Evolutionary conservation across 768 basidiomycete species (phyloP).

Genomic region (Auriscalpium microsporum): DNA sequence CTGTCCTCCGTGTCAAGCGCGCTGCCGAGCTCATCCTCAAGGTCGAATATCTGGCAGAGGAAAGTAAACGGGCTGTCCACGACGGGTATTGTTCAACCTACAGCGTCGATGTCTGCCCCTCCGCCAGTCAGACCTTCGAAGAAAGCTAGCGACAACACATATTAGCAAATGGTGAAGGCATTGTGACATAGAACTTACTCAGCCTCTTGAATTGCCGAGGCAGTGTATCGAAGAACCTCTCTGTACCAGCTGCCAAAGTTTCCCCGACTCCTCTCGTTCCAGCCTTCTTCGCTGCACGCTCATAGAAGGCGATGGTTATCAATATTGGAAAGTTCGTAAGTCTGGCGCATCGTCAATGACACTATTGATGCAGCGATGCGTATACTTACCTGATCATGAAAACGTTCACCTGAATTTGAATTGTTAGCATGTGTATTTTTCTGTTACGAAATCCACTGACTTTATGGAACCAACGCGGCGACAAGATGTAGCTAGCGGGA

Average conservation of each 20-base stretch:
- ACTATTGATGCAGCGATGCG: background rate
- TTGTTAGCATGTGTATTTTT: constrained; percentile 1
- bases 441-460: constrained; percentile 27
- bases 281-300: constrained; percentile 68
- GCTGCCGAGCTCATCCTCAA: constrained; percentile 57
- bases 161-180: background rate
- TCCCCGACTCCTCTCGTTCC: constrained; percentile 65
- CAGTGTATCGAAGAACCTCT: constrained; percentile 63
- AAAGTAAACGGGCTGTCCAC: background rate
- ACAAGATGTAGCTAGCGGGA: constrained; percentile 78
- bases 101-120: constrained; percentile 66
- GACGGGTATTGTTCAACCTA: constrained; percentile 26
- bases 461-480: constrained; percentile 97
- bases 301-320: constrained; percentile 73
- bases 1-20: constrained; percentile 46
- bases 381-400: constrained; percentile 66
- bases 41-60: constrained; percentile 58
- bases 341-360: constrained; percentile 26
- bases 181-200: constrained; percentile 38
- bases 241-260: constrained; percentile 56
- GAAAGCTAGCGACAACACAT: constrained; percentile 40
- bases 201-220: constrained; percentile 70
- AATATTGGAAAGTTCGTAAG: constrained; percentile 80
- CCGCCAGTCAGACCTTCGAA: constrained; percentile 75
- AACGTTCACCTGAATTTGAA: constrained; percentile 60